Percentiles rank a stretch among this genome's conserved stretches.
phyloP scores from a whole-genome alignment of 805 yeast genomes.

The Cyberlindnera maclurae region DNA sequence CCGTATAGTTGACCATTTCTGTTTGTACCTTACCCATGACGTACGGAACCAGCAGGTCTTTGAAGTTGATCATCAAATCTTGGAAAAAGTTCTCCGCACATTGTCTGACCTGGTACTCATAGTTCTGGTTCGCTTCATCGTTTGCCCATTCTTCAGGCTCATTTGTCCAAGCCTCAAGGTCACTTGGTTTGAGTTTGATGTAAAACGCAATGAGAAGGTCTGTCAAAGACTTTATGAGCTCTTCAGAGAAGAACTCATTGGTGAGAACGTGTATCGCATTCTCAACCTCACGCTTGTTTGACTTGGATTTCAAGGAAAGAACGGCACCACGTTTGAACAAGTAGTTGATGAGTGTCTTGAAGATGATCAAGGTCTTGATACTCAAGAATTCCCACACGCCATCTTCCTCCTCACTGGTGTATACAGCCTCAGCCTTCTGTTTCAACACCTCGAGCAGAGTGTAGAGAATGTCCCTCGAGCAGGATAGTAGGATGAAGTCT shows the following conservation, averaged over 20 bases:
- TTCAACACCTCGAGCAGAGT: slow-evolving; percentile 55
- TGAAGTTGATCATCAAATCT: slow-evolving; percentile 60
- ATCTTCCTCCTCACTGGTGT: slow-evolving; percentile 41
- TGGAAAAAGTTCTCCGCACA: slow-evolving; percentile 84
- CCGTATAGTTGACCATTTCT: slow-evolving; percentile 28
- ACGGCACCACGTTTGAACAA: slow-evolving; percentile 62
- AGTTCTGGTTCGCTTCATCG: slow-evolving; percentile 68
- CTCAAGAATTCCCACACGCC: slow-evolving; percentile 70
- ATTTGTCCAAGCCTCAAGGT: slow-evolving; percentile 70
- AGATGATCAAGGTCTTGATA: slow-evolving; percentile 54
- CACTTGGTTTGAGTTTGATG: slow-evolving; percentile 64
- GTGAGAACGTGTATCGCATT: slow-evolving; percentile 47
- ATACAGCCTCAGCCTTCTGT: slow-evolving; percentile 57
- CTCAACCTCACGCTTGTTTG: slow-evolving; percentile 58
- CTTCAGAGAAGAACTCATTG: slow-evolving; percentile 49
- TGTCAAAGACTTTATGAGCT: slow-evolving; percentile 49
- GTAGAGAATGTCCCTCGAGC: slow-evolving; percentile 52
- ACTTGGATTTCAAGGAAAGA: slow-evolving; percentile 49
- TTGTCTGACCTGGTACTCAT: slow-evolving; percentile 79
- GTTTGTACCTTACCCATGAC: slow-evolving; percentile 51
- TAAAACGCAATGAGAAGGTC: slow-evolving; percentile 68
- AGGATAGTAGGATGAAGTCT: slow-evolving; percentile 61
- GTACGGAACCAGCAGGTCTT: slow-evolving; percentile 45
- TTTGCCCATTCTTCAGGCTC: slow-evolving; percentile 94
- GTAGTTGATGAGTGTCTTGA: slow-evolving; percentile 59